These are phyloP conservation scores for Zygosaccharomyces gambellarensis DNA, from an alignment of 805 yeast species.

Conservation along the genomic window DNA sequence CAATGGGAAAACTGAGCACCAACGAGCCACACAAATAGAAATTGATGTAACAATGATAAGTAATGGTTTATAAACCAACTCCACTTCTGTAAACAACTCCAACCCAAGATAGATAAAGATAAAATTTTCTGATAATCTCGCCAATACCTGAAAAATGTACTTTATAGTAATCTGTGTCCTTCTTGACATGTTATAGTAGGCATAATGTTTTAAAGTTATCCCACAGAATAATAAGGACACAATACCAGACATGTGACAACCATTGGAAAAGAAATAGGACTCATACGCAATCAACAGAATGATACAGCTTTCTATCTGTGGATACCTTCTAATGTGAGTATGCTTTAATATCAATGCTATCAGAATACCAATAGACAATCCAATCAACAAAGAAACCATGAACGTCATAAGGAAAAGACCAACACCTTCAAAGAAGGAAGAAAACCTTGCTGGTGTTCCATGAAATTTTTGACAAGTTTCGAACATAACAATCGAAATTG, in stretches of 20 bases:
- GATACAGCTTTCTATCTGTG: constrained; percentile 94
- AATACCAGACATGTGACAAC: constrained; percentile 99
- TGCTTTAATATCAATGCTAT: constrained; percentile 89
- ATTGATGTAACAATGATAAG: constrained; percentile 84
- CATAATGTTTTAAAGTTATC: constrained; percentile 93
- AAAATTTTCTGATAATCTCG: constrained; percentile 93
- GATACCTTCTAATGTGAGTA: constrained; percentile 86
- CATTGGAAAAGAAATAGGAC: constrained; percentile 95
- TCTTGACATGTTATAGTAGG: constrained; percentile 95
- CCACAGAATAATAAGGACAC: constrained; percentile 94
- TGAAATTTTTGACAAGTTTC: constrained; percentile 97
- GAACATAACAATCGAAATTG: constrained; percentile 97
- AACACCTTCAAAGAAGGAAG: constrained; percentile 86
- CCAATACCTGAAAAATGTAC: constrained; percentile 87
- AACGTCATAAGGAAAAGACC: constrained; percentile 92
- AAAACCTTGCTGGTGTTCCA: constrained; percentile 70
- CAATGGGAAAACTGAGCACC: constrained; percentile 96
- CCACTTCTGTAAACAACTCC: constrained; percentile 93
- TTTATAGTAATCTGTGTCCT: constrained; percentile 95
- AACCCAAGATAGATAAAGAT: constrained; percentile 93
- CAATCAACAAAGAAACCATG: constrained; percentile 84
- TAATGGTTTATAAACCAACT: constrained; percentile 88
- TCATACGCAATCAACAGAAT: constrained; percentile 89
- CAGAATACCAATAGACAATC: constrained; percentile 78
- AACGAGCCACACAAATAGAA: constrained; percentile 89